phyloP scores from a whole-genome alignment of 768 basidiomycete genomes.

The Boletus rufocinnamomeus region DNA sequence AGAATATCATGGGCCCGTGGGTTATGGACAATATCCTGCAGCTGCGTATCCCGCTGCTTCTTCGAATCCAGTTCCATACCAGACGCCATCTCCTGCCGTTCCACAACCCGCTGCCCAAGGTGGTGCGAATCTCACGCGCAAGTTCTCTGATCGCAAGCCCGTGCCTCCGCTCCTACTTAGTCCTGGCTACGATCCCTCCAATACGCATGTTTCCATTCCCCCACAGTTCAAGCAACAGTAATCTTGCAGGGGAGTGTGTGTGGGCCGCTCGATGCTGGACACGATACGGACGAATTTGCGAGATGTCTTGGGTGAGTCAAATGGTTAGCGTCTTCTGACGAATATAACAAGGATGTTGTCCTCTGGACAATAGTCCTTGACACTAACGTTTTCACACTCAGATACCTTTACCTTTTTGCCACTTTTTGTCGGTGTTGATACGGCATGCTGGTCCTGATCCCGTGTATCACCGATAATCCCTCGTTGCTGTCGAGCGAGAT shows the following conservation, averaged over 20 bases:
- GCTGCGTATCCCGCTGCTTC: conserved; percentile 8
- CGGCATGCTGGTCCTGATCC: conserved; percentile 9
- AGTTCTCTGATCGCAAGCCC: conserved; percentile 37
- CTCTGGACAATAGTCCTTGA: conserved; percentile 1
- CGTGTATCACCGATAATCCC: conserved; percentile 11
- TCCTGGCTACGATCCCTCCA: conserved; percentile 27
- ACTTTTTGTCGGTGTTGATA: conserved; percentile 4
- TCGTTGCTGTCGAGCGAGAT: conserved; percentile 19
- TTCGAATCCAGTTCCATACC: conserved; percentile 14
- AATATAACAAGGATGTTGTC: neutral
- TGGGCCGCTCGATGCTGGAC: conserved; percentile 5
- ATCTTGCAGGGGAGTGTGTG: neutral
- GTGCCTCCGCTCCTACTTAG: conserved; percentile 31
- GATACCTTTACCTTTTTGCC: conserved; percentile 7
- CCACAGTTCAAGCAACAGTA: conserved; percentile 19
- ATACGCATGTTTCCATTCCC: conserved; percentile 25
- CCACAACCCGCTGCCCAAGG: conserved; percentile 21
- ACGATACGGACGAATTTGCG: neutral
- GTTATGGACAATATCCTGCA: conserved; percentile 26
- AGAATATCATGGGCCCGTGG: conserved; percentile 22
- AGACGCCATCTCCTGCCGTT: conserved; percentile 9
- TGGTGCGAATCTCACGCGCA: conserved; percentile 37
- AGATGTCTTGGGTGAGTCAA: conserved; percentile 12
- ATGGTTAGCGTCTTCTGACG: neutral
- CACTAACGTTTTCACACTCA: neutral